Evolutionary conservation across 2,329 filamentous ascomycete species (phyloP).

Genomic region (Talaromyces islandicus): DNA sequence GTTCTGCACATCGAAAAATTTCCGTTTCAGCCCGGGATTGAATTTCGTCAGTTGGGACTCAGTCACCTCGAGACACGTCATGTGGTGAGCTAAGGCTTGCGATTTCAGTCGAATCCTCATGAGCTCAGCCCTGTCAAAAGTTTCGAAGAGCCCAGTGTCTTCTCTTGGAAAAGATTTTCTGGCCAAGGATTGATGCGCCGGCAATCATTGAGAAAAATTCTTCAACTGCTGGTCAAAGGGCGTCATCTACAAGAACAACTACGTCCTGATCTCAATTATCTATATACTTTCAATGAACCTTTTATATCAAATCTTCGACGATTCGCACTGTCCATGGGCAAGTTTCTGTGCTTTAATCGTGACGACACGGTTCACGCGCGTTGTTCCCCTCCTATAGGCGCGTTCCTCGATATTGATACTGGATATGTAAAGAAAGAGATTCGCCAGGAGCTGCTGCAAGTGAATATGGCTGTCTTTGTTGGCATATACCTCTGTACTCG

Average conservation of each 20-base stretch:
- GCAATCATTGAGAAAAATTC: neutral
- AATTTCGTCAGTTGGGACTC: neutral
- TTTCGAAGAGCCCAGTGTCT: neutral
- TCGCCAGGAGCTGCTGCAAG: neutral
- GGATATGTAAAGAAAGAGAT: neutral
- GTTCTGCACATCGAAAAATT: neutral
- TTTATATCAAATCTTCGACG: neutral
- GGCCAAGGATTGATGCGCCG: neutral
- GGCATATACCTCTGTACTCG: conserved; percentile 8
- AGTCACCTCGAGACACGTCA: neutral
- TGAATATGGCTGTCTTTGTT: neutral
- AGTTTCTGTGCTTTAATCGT: neutral
- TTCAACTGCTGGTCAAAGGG: neutral
- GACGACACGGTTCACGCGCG: neutral
- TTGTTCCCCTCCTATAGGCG: neutral
- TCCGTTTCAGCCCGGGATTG: neutral
- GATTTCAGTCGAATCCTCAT: neutral
- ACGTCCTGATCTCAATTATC: neutral
- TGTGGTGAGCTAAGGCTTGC: neutral
- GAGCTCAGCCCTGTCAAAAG: neutral
- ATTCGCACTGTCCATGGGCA: neutral
- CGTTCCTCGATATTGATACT: neutral
- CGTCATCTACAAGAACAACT: neutral
- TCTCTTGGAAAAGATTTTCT: neutral
- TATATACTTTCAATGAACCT: neutral